phyloP scores from a whole-genome alignment of 2,329 filamentous ascomycete species.

The Exserohilum turcica region DNA sequence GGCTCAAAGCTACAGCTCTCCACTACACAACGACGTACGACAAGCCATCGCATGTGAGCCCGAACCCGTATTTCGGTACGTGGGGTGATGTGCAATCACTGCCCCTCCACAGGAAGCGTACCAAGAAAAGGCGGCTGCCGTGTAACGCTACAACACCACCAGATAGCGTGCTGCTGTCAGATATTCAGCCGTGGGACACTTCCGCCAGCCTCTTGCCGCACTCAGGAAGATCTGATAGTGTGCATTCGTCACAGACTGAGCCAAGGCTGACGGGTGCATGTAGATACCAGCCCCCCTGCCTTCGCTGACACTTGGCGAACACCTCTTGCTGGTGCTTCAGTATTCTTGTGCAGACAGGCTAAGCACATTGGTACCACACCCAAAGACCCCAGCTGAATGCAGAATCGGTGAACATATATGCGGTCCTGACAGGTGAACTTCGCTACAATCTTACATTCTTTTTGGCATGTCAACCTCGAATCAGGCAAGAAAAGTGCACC shows the following conservation, averaged over 20 bases:
- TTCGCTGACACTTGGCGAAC: conserved; percentile 15
- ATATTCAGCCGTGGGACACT: conserved; percentile 10
- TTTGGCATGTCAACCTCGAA: neutral
- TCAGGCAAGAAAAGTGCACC: neutral
- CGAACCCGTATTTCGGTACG: conserved; percentile 12
- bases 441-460: neutral
- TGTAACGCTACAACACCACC: conserved; percentile 20
- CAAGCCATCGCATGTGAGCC: conserved; percentile 3
- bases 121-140: conserved; percentile 3
- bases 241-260: conserved; percentile 17
- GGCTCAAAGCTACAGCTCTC: neutral
- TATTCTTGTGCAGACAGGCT: neutral
- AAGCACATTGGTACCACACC: neutral
- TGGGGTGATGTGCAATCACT: conserved; percentile 11
- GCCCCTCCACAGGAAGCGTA: neutral
- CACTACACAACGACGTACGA: neutral
- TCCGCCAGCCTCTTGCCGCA: conserved; percentile 11
- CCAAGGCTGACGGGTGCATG: conserved; percentile 11
- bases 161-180: conserved; percentile 17
- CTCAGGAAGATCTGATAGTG: conserved; percentile 4
- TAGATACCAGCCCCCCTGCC: conserved; percentile 15
- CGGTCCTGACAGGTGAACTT: neutral
- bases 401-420: no score
- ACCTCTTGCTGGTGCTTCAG: conserved; percentile 4
- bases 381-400: neutral